Base-by-base conservation (phyloP, 768 basidiomycete genomes). In the Clathrus columnatus region DNA sequence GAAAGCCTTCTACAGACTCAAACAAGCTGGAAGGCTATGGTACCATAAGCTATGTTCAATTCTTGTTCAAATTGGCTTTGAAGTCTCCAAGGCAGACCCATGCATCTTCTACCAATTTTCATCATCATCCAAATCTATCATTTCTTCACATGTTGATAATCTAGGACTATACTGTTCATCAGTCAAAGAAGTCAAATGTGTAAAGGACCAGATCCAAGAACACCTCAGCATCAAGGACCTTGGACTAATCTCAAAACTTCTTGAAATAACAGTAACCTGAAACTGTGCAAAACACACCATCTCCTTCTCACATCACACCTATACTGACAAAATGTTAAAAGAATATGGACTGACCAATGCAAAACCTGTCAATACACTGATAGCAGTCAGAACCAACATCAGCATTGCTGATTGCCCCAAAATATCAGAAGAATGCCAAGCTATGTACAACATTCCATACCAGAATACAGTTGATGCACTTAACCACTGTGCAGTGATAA, bases 141-240 rank as follows among this genome's bases (percentile, higher is more conserved):
- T 76, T 8, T 49, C 69, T 0, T 63, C 73, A 1, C 68, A 73
- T 47, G 69, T 76, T 5, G 68, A 75, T 48, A 70, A 72, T 51
- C 48, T 69, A 0, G 30, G 51, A 57, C 1, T 63, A 63, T 3
- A 53, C 5, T 60, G 63, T 0, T 56, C 51, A 46, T 57, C 61
- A 16, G 46, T 26, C 28, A 47, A 21, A 0, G 62, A 54, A 1
- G 57, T 58, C 26, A 41, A 57, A 1, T 14, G 36, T 10, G 66
- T 71, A 59, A 69, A 69, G 49, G 57, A 46, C 1, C 58, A 72
- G 16, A 60, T 74, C 6, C 26, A 57, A 1, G 36, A 26, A 16
- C 36, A 17, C 17, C 24, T 58, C 51, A 46, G 53, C 3, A 54
- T 53, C 43, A 43, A 20, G 0, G 57, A 58, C 18, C 44, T 53